These are phyloP conservation scores for Sarcomyxa edulis DNA, from an alignment of 768 basidiomycete genomes.

Conservation along the genomic window DNA sequence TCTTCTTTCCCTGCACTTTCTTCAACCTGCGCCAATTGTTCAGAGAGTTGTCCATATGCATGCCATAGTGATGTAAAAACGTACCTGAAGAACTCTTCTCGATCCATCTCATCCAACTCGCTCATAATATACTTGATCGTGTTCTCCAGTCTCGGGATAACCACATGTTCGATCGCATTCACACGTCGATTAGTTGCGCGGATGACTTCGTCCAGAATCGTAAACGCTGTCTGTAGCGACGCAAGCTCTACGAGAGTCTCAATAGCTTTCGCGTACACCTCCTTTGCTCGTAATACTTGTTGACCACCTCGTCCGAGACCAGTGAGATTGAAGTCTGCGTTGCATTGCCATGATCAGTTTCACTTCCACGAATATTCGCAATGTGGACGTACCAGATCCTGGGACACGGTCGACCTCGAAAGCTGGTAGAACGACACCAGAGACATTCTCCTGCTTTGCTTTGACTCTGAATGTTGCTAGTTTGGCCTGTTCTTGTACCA, in stretches of 20 bases:
- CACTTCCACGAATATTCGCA: not conserved
- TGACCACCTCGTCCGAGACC: constrained; percentile 96
- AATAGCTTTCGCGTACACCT: constrained; percentile 96
- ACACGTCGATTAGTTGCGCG: constrained; percentile 98
- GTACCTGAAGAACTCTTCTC: constrained; percentile 89
- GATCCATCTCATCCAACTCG: constrained; percentile 98
- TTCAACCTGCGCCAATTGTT: constrained; percentile 57
- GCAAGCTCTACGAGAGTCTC: constrained; percentile 97
- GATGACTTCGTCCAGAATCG: constrained; percentile 97
- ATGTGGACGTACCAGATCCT: constrained; percentile 60
- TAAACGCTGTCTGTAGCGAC: constrained; percentile 95
- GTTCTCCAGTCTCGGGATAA: constrained; percentile 94
- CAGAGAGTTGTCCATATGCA: not conserved
- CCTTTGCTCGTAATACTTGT: constrained; percentile 90
- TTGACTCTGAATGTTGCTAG: constrained; percentile 89
- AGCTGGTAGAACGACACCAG: constrained; percentile 91
- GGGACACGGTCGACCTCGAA: constrained; percentile 88
- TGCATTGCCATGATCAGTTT: not conserved
- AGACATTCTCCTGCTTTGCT: constrained; percentile 96
- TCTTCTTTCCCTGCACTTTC: constrained; percentile 98
- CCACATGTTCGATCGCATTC: constrained; percentile 96
- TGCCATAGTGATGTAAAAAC: constrained; percentile 10
- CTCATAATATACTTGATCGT: constrained; percentile 98
- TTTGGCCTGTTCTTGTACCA: constrained; percentile 94
- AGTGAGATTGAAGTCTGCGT: constrained; percentile 89